These are phyloP conservation scores for Dentipellis sp. DNA, from an alignment of 768 basidiomycete genomes.

Conservation along the genomic window DNA sequence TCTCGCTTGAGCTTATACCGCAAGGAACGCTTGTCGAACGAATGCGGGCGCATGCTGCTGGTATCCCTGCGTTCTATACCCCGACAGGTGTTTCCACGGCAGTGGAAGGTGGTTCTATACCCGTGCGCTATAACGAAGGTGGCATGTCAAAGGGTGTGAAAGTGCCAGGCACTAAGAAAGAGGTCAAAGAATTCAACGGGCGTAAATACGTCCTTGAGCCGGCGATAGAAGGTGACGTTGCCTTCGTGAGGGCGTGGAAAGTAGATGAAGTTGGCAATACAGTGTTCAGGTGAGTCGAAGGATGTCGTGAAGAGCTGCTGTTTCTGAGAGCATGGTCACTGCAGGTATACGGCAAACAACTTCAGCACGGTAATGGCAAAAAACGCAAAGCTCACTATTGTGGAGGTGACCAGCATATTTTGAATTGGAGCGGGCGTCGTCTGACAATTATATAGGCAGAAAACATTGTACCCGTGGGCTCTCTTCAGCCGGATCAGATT, in stretches of 20 bases:
- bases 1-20: constrained; percentile 82
- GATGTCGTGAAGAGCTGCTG: not conserved
- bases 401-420: constrained; percentile 45
- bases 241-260: constrained; percentile 87
- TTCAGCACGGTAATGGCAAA: constrained; percentile 84
- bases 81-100: constrained; percentile 85
- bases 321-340: not conserved
- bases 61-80: constrained; percentile 90
- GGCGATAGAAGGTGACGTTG: constrained; percentile 71
- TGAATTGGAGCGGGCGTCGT: not conserved
- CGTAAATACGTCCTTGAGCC: constrained; percentile 75
- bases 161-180: constrained; percentile 67
- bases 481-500: constrained; percentile 71
- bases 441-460: constrained; percentile 54
- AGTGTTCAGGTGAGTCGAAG: constrained; percentile 61
- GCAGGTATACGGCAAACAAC: constrained; percentile 80
- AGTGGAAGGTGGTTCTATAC: constrained; percentile 71
- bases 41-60: constrained; percentile 81
- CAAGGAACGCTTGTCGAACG: constrained; percentile 89
- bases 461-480: constrained; percentile 77
- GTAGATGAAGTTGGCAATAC: constrained; percentile 88
- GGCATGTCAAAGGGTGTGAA: constrained; percentile 64
- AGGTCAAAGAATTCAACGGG: constrained; percentile 70
- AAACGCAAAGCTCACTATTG: constrained; percentile 82
- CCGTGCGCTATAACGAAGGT: constrained; percentile 68